Base-by-base conservation (phyloP, 768 basidiomycete species). In the Inosperma sp. region DNA sequence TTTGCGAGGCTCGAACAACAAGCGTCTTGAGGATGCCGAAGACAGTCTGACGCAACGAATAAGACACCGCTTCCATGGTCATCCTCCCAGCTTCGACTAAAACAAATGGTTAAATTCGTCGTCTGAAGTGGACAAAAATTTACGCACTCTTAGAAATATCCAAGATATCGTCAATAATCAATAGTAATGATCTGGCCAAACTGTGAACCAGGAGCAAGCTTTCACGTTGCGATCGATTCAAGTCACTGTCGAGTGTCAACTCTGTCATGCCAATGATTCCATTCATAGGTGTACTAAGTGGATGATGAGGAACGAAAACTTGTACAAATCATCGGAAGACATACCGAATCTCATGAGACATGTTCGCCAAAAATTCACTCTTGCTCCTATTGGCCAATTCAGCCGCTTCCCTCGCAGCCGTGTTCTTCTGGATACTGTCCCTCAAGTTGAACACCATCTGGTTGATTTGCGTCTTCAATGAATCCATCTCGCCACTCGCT, bases 191-290 rank as follows among this genome's bases (percentile, higher is more conserved):
- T 51, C 92, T 81, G 1, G 96, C 96, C 65, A 99, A 75, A 55
- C 87, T 93, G 65, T 97, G 94, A 7, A 99, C 96, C 29, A 98
- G 83, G 60, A 96, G 76, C 65, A 99, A 73, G 66, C 93, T 96
- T 73, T 98, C 96, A 54, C 95, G 75, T 68, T 98, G 96, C 31
- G 89, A 88, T 56, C 95, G 72, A 54, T 93, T 96, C 58, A 99
- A 70, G 65, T 99, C 96, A 36, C 88, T 93, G 63, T 99, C 96
- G 17, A 99, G 82, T 8, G 96, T 97, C 51, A 99, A 72, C 68
- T 95, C 93, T 21, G 95, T 99, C 93, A 99, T 93, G n/a, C 95
- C 95, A 58, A 99, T 98, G 67, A 99, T 99, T 63, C 96, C 95
- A 64, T 98, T 99, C 95, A 98, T 99, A 0, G 96, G 96, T 19